Base-by-base conservation (phyloP, 768 basidiomycete species). In the Mycena vitilis region DNA sequence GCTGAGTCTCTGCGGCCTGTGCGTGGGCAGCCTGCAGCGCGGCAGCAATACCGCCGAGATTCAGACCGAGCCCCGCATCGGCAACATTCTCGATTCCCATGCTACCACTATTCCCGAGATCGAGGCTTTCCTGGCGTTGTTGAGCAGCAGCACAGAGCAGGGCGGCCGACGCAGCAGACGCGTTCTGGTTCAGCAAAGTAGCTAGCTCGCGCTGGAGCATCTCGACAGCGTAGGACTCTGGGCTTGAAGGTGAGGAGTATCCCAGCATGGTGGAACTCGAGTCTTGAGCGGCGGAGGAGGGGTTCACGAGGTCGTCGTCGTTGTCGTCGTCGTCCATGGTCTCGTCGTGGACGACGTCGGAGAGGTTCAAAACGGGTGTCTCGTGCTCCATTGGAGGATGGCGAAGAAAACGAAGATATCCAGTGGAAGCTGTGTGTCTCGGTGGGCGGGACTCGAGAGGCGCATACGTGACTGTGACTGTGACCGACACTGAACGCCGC, bases 301-400 rank as follows among this genome's bases (percentile, higher is more conserved):
- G 63, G 69, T 78, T 70, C 75, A 81, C 71, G 53, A 78, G 68
- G 51, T 77, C 74, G 57, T 77, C 79, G 71, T 77, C 79, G 71
- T 89, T 87, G 44, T 89, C 88, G 11, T 65, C 68, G 73, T 91
- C 87, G 76, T 85, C 88, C 25, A 92, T 85, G 37, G 90, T 85
- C 64, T 92, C 91, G 76, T 94, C 92, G 78, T 93, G 91, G 52
- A 94, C 91, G 79, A 94, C 93, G 80, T 94, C 93, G 53, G 93
- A 94, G 73, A 94, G 87, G 75, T 89, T 87, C 69, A 94, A 86
- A 70, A 88, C 86, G 68, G 87, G 87, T 76, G 90, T 88, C 76
- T 90, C 89, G 78, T 86, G 61, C 16, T 68, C 67, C 67, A 68
- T 68, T 52, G 49, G 15, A 37, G 56, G 37, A 53, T 37, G 36